Percentiles rank a stretch among this genome's conserved stretches.
Conservation (phyloP, 1,284 basidiomycete genomes). For the Heterobasidion irregulare region DNA sequence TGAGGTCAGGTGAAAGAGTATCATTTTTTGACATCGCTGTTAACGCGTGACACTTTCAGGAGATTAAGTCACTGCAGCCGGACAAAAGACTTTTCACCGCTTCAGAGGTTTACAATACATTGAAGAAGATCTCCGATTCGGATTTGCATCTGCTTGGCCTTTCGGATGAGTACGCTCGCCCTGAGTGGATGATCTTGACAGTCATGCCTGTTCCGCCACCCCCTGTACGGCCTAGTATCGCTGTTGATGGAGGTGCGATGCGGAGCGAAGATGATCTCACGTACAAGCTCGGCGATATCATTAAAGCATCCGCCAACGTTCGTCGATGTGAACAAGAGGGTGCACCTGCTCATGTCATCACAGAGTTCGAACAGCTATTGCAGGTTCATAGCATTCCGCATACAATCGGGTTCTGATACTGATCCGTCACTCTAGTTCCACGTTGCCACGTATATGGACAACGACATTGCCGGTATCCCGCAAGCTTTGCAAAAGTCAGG, state of each 20-base stretch:
- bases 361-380: conserved; percentile 93
- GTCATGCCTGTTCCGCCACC: conserved; percentile 97
- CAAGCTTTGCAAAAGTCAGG: conserved; percentile 98
- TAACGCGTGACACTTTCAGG: conserved; percentile 33
- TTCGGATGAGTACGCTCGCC: conserved; percentile 92
- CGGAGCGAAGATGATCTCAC: conserved; percentile 98
- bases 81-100: conserved; percentile 88
- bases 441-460: conserved; percentile 99
- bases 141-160: conserved; percentile 92
- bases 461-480: conserved; percentile 97
- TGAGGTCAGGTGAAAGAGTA: conserved; percentile 51
- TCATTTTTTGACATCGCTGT: neutral
- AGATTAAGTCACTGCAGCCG: conserved; percentile 78
- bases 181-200: conserved; percentile 99
- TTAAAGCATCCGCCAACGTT: conserved; percentile 92
- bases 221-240: conserved; percentile 95
- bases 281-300: conserved; percentile 96
- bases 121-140: conserved; percentile 88
- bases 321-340: conserved; percentile 94
- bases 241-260: conserved; percentile 93
- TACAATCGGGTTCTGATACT: conserved; percentile 3
- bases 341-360: conserved; percentile 92
- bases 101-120: conserved; percentile 83
- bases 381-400: conserved; percentile 45
- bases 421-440: conserved; percentile 61